phyloP scores from a whole-genome alignment of 2,329 filamentous ascomycete genomes.

The Arthroderma sp. region DNA sequence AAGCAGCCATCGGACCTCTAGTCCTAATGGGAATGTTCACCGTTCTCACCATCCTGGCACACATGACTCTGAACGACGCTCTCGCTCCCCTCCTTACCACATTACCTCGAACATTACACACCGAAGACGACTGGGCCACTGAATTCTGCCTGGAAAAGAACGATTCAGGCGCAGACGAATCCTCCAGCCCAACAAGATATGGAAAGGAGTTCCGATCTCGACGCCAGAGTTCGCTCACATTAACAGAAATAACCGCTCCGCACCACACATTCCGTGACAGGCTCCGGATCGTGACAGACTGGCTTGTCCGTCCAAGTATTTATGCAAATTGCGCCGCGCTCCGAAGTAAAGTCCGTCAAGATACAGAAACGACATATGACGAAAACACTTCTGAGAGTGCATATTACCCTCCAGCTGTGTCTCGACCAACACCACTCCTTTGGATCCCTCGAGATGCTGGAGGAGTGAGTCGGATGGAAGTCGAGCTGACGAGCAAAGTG shows the following conservation, averaged over 20 bases:
- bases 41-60: conserved; percentile 61
- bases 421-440: conserved; percentile 48
- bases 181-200: background rate
- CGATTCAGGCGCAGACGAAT: background rate
- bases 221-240: conserved; percentile 1
- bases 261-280: conserved; percentile 5
- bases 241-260: background rate
- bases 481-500: conserved; percentile 56
- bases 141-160: background rate
- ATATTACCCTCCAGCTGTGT: conserved; percentile 61
- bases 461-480: conserved; percentile 62
- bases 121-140: conserved; percentile 20
- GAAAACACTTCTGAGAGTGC: conserved; percentile 50
- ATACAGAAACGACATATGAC: conserved; percentile 46
- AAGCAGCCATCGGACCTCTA: conserved; percentile 49
- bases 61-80: conserved; percentile 42
- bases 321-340: conserved; percentile 63
- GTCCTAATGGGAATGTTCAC: conserved; percentile 65
- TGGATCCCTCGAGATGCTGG: conserved; percentile 71
- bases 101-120: conserved; percentile 55
- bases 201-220: conserved; percentile 2
- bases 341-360: conserved; percentile 53
- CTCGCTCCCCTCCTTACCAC: conserved; percentile 42
- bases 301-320: conserved; percentile 60
- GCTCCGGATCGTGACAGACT: conserved; percentile 9